Base-by-base conservation (phyloP, 2,329 filamentous ascomycete genomes). In the Coleophoma eucalyptorum region DNA sequence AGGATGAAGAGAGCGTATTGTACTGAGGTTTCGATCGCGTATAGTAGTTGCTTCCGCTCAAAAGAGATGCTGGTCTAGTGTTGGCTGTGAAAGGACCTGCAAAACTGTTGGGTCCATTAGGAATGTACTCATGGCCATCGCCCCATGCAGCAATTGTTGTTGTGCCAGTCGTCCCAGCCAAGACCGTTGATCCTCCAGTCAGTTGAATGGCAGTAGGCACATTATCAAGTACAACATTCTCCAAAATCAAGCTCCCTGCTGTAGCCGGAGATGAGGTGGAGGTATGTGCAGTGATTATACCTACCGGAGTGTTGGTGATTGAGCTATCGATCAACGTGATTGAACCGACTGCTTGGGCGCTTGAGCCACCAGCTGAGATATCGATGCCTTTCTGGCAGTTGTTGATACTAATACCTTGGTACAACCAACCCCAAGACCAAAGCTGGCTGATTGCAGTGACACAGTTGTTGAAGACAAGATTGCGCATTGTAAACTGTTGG, bases 221-320 rank as follows among this genome's bases (percentile, higher is more conserved):
- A 47, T 76, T 75, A 58, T 69, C 72, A 70, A 96, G 89, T 69
- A 95, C 88, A 37, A 94, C 88, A 59, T 96, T 96, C 72, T 96
- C 88, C 5, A 97, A 67, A 57, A 95, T 78, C 43, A 96, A 78
- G 10, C 87, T 89, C 55, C 88, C 89, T 62, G 89, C 91, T 59
- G 87, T 88, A 5, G 72, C 73, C 34, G 73, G 68, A 21, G 69
- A 72, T 49, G 78, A 72, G 15, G 83, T 77, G 45, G 82, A 77
- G 15, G 65, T 65, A 56, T 71, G 72, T 2, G 72, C 69, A 3
- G 78, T 79, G 3, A 70, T 53, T 40, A 85, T 72, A 26, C 74
- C 81, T n/a, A 76, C 67, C 0, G 66, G 61, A 0, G 75, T 78
- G 54, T 79, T 72, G 32, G 59, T 69, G 55, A 84, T 75, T 11